Base-by-base conservation (phyloP, 73 alveolate species). In the Blepharisma japonicum region DNA sequence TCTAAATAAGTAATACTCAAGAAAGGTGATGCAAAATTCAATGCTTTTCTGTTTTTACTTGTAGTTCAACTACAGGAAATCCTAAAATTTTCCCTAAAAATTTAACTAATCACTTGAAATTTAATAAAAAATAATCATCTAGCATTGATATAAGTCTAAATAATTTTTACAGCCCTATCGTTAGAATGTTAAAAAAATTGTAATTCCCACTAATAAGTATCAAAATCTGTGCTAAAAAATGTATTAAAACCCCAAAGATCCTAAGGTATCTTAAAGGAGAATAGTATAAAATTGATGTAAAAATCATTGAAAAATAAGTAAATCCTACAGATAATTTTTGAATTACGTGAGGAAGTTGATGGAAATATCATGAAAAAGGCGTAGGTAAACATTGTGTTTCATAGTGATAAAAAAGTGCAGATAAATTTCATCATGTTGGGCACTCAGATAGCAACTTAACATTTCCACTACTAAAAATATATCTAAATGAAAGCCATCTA, bases 371-470 rank as follows among this genome's bases (percentile, higher is more conserved):
- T 27, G 96, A 76, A 14, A 87, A 9, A 8, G 78, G 68, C 55
- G 88, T 85, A 11, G 98, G 97, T 0, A 93, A 55, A 3, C 95
- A 92, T 54, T 93, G 83, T 0, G 95, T 81, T 81, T 89, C 95
- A 81, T 86, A 93, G 71, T 93, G 98, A 68, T 87, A 83, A 49
- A 90, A 83, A 14, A 93, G 85, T 2, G 98, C 98, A 39, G 97
- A 87, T 25, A 93, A 68, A 5, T 83, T 83, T 96, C 98, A 93
- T 97, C 98, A 93, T 0, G 98, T 93, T 21, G 90, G 89, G 68
- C 98, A 93, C 46, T 77, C 80, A 9, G 86, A 55, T 56, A 78
- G 55, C n/a, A 91, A 68, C 77, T 91, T 91, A 2, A 89, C 93
- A 18, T 86, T 53, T 45, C 98, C 98, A 83, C 95, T 83, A 7